These are phyloP conservation scores for Aspergillus alliaceus DNA, from an alignment of 2,329 filamentous ascomycete genomes.

Conservation along the genomic window DNA sequence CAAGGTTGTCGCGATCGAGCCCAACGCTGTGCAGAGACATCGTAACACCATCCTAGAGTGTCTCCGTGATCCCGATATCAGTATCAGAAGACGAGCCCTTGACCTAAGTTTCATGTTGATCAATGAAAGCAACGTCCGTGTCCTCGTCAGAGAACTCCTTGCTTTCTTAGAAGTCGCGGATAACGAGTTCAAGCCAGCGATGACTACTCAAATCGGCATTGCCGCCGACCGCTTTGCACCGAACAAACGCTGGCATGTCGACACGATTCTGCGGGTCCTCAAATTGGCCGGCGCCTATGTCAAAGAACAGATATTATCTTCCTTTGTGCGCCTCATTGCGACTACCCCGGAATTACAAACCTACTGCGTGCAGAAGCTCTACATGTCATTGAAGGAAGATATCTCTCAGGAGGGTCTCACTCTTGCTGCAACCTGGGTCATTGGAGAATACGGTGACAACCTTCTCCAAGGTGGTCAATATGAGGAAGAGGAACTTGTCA, in stretches of 20 bases:
- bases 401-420: constrained; percentile 97
- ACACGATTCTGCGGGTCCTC: constrained; percentile 92
- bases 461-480: constrained; percentile 87
- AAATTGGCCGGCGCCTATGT: constrained; percentile 95
- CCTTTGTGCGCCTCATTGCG: constrained; percentile 91
- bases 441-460: constrained; percentile 92
- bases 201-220: constrained; percentile 97
- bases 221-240: constrained; percentile 94
- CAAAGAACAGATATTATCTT: constrained; percentile 95
- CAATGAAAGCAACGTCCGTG: constrained; percentile 92
- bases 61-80: constrained; percentile 94
- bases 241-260: constrained; percentile 97
- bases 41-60: constrained; percentile 97
- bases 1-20: constrained; percentile 96
- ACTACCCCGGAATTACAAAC: constrained; percentile 93
- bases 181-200: constrained; percentile 96
- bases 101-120: constrained; percentile 98
- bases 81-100: constrained; percentile 89
- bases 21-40: constrained; percentile 94
- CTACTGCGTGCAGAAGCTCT: constrained; percentile 94
- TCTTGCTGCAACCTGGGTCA: constrained; percentile 92
- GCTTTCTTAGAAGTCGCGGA: constrained; percentile 96
- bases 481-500: constrained; percentile 87
- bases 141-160: constrained; percentile 87
- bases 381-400: constrained; percentile 85